These are phyloP conservation scores for Neopestalotiopsis rosae DNA, from an alignment of 2,329 filamentous ascomycete species.

Conservation along the genomic window DNA sequence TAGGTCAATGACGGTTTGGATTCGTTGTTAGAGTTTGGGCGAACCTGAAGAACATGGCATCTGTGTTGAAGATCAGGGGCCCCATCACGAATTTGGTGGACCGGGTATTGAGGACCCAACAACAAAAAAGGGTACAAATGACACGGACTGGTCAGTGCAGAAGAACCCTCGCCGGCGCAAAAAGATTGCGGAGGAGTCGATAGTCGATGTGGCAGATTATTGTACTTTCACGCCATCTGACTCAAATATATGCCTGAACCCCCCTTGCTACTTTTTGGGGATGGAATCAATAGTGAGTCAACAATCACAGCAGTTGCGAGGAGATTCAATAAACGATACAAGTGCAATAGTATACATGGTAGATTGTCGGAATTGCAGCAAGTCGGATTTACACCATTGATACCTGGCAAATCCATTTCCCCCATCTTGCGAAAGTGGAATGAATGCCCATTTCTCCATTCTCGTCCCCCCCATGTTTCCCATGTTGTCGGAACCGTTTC, in stretches of 20 bases:
- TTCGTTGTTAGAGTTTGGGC: too few species aligned
- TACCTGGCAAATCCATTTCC: neutral
- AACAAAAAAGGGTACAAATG: neutral
- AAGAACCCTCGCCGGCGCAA: neutral
- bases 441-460: neutral
- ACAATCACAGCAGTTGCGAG: too few species aligned
- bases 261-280: neutral
- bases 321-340: too few species aligned
- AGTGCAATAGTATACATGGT: too few species aligned
- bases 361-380: neutral
- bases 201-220: neutral
- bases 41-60: neutral
- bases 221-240: neutral
- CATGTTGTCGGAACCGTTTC: neutral
- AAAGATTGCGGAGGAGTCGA: neutral
- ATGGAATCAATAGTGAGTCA: neutral
- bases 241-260: too few species aligned
- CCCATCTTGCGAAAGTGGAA: neutral
- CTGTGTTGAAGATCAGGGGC: neutral
- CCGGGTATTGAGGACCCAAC: neutral
- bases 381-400: neutral
- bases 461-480: neutral
- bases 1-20: neutral
- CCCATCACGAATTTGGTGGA: neutral
- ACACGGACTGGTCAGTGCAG: neutral